Evolutionary conservation across 2,329 filamentous ascomycete genomes (phyloP), one percentile per base, ranked within the genome.

Genomic region (Magnaporthales sp.): DNA sequence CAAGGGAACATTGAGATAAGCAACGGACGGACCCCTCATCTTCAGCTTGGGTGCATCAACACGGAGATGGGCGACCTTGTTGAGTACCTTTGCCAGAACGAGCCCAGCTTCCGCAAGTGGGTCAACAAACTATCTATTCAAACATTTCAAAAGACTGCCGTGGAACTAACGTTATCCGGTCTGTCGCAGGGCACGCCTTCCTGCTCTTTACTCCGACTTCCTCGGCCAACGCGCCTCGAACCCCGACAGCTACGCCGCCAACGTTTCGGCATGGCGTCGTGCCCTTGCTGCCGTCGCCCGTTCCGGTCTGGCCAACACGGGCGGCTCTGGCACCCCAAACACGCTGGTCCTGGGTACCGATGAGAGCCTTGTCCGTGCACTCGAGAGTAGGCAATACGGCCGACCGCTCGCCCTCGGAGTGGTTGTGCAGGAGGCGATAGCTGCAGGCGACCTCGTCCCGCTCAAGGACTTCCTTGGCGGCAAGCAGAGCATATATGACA

Each of bases 361-460:
- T 71, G 86, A 91, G 46, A 81, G 86, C 31, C 83, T 99, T 1
- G 79, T 91, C 26, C 84, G 86, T 27, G 86, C 88, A 46, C 80
- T 99, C 66, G 89, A 93, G 70, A 91, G 84, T 63, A 87, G 88
- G 61, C 88, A 94, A 72, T 93, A 87, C 77, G 95, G 95, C 1
- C 85, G 89, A 62, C 95, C 95, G 1, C 83, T 94, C 10, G 92
- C 91, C 3, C 80, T 99, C 0, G 90, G 90, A 1, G 86, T 89
- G 3, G 95, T 93, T 5, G 81, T 98, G 63, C 78, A 79, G 31
- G 94, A 98, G 72, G 91, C 91, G 0, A 79, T 95, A 1, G 80
- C 84, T 65, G 86, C 83, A 60, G 87, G 84, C 62, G 87, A 90
- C 61, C 85, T 97, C 76, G 80, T 97, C 13, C 86, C 90, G 0